Evolutionary conservation across 2,329 filamentous ascomycete genomes (phyloP).

Genomic region (Microdochium paspali): DNA sequence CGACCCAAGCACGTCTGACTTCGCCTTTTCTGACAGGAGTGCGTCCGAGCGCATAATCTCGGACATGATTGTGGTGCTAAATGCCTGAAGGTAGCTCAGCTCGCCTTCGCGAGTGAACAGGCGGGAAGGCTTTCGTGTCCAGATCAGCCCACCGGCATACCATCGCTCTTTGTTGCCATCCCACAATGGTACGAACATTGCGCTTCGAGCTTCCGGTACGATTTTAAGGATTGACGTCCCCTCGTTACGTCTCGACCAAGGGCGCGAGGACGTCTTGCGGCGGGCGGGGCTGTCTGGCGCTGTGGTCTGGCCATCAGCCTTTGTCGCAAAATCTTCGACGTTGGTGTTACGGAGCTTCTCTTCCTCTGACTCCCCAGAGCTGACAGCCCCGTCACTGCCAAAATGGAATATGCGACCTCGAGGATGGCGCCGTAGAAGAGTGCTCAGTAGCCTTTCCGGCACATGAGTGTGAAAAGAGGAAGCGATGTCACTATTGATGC

Average conservation of each 20-base stretch:
- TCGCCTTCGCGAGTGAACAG: slow-evolving; percentile 36
- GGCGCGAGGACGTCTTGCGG: background rate
- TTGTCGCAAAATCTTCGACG: background rate
- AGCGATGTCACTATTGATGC: background rate
- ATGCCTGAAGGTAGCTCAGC: slow-evolving; percentile 39
- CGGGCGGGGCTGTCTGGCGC: background rate
- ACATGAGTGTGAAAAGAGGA: background rate
- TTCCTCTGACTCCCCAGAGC: background rate
- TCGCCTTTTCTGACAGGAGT: slow-evolving; percentile 20
- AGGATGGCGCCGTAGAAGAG: background rate
- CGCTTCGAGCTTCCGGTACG: slow-evolving; percentile 32
- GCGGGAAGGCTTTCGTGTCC: slow-evolving; percentile 32
- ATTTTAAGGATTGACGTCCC: slow-evolving; percentile 17
- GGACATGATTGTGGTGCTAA: slow-evolving; percentile 44
- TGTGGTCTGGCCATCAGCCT: background rate
- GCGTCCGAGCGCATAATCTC: slow-evolving; percentile 33
- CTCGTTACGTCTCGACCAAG: slow-evolving; percentile 1
- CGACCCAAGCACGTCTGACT: slow-evolving; percentile 41
- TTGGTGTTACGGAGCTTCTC: background rate
- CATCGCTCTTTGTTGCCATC: slow-evolving; percentile 33
- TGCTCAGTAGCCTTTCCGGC: background rate
- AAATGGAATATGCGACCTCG: background rate
- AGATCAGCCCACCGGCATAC: slow-evolving; percentile 39
- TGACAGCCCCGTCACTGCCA: background rate
- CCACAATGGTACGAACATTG: slow-evolving; percentile 39